Evolutionary conservation across 2,329 filamentous ascomycete genomes (phyloP).

Genomic region (Hypomyces perniciosus): DNA sequence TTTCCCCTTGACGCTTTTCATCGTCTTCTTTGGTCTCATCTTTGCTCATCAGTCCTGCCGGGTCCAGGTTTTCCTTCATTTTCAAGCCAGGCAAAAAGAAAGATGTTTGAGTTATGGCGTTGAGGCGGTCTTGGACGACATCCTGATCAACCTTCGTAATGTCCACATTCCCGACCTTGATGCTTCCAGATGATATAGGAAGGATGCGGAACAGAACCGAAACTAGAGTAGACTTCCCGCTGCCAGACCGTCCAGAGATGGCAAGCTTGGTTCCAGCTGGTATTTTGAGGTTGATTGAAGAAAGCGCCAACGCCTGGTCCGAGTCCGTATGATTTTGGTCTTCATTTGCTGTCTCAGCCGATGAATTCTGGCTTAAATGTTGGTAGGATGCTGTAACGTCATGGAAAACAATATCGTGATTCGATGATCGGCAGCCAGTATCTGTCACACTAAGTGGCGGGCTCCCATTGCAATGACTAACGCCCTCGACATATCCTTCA

Average conservation of each 20-base stretch:
- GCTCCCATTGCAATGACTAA: no score
- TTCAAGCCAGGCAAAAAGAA: conserved; percentile 41
- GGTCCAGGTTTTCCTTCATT: conserved; percentile 45
- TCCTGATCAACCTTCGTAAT: conserved; percentile 19
- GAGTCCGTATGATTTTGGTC: conserved; percentile 18
- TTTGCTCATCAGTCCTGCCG: conserved; percentile 23
- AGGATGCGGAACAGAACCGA: conserved; percentile 42
- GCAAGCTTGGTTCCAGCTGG: conserved; percentile 31
- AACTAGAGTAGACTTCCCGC: conserved; percentile 32
- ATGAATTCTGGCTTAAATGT: no score
- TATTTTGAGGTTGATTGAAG: conserved; percentile 20
- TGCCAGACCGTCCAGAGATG: conserved; percentile 39
- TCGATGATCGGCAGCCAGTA: no score
- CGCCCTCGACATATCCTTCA: no score
- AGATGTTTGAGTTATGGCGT: conserved; percentile 45
- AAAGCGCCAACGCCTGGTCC: no score
- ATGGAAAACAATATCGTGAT: no score
- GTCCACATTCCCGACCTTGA: conserved; percentile 41
- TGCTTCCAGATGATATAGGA: conserved; percentile 34
- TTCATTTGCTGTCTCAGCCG: no score
- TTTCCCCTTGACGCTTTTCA: conserved; percentile 24
- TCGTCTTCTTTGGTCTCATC: no score
- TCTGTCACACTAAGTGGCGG: no score
- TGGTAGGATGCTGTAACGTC: no score
- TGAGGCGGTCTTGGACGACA: conserved; percentile 26